Base-by-base conservation (phyloP, 2,329 filamentous ascomycete genomes). In the Neofusicoccum parvum region DNA sequence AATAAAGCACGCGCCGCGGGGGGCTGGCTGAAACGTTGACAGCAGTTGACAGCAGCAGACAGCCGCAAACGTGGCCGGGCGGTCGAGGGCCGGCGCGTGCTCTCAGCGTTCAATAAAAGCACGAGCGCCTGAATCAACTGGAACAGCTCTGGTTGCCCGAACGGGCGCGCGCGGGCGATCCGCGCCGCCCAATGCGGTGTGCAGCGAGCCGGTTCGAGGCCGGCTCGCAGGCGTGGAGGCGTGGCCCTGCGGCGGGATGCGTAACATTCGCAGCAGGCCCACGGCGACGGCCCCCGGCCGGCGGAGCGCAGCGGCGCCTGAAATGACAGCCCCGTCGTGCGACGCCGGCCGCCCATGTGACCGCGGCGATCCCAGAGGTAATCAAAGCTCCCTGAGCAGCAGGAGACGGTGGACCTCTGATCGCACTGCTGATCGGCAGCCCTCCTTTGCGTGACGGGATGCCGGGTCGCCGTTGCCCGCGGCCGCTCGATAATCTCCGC, bases 81-180 rank as follows among this genome's bases (percentile, higher is more conserved):
- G 41, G 53, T 32, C 17, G 36, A 3, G 37, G 53, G 53, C 43
- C 56, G 3, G 23, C 27, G 4, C 32, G 43, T 48, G 56, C 56
- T 48, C 56, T 36, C 23, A 32, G 56, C 56, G 56, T 60, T 48
- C 56, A 60, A 60, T 60, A 60, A 60, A 48, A 46, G 56, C 56
- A 60, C 56, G 56, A 60, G 56, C 56, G 11, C 17, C n/a, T 45
- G 56, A 60, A 39, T 37, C 41, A 14, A 23, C 39, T 46, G 56
- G 56, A 46, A 60, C 56, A 48, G 15, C 43, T 48, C 27, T 36
- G 34, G 56, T 48, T 48, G 27, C 56, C 56, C 41, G 20, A 48
- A 48, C 56, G 45, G 56, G 56, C 32, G 41, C 9, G 1, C 9
- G 2, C 27, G 27, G 43, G 12, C 43, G 56, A 60, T 60, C 56